Conservation (phyloP, 106 monocot genomes). For the Xerophyta viscosa region DNA sequence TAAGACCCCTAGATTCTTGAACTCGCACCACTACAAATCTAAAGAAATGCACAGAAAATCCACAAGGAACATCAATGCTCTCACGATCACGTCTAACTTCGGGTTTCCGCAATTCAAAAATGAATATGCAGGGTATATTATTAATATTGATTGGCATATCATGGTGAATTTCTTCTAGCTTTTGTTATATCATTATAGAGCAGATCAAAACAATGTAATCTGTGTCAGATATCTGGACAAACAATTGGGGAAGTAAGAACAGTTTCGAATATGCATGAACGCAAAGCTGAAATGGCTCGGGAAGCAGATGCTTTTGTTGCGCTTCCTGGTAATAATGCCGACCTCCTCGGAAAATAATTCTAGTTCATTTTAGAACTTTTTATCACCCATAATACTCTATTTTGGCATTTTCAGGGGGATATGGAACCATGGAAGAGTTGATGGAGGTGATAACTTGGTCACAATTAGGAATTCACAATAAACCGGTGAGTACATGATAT, state of each 20-base stretch:
- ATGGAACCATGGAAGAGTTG: slow-evolving; percentile 96
- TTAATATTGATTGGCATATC: too few relatives aligned
- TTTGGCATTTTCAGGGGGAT: slow-evolving; percentile 45
- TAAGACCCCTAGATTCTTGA: too few relatives aligned
- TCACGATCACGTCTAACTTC: too few relatives aligned
- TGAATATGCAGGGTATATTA: too few relatives aligned
- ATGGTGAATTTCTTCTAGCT: too few relatives aligned
- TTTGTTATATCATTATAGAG: too few relatives aligned
- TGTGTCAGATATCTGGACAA: slow-evolving; percentile 61
- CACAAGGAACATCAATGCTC: too few relatives aligned
- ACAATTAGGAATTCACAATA: slow-evolving; percentile 92
- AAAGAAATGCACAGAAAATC: too few relatives aligned
- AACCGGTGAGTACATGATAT: slow-evolving; percentile 46
- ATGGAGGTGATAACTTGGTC: slow-evolving; percentile 98
- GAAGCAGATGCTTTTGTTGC: slow-evolving; percentile 82
- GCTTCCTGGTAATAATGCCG: slow-evolving; percentile 75
- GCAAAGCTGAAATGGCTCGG: slow-evolving; percentile 83
- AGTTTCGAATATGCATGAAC: slow-evolving; percentile 78
- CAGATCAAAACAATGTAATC: too few relatives aligned
- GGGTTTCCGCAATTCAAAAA: too few relatives aligned
- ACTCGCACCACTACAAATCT: too few relatives aligned
- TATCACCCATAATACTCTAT: not conserved
- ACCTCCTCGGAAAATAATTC: not conserved
- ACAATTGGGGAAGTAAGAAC: slow-evolving; percentile 63
- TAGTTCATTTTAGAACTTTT: too few relatives aligned